Conservation (phyloP, 2,329 filamentous ascomycete genomes). For the Westerdykella aurantiaca region DNA sequence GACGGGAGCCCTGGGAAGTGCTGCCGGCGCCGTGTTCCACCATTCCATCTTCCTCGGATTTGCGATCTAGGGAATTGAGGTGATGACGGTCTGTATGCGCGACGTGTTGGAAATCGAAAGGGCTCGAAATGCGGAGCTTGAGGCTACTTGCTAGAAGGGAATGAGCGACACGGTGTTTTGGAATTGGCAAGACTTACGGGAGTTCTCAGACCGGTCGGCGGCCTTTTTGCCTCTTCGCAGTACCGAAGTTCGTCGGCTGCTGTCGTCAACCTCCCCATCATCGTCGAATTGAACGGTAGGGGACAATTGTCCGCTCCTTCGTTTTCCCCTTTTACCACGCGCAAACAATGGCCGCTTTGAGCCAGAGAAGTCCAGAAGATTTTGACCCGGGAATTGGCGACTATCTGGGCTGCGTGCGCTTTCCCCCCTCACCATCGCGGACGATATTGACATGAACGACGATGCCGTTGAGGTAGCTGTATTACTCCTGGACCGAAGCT, state of each 20-base stretch:
- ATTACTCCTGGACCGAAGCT: constrained; percentile 34
- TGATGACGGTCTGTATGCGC: constrained; percentile 54
- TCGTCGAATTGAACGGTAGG: constrained; percentile 16
- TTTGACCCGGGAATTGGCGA: too few species aligned
- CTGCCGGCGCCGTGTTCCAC: constrained; percentile 51
- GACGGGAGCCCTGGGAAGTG: constrained; percentile 47
- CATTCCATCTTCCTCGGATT: constrained; percentile 48
- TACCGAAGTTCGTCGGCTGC: constrained; percentile 27
- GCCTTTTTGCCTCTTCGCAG: constrained; percentile 27
- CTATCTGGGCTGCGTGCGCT: constrained; percentile 1
- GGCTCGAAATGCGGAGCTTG: constrained; percentile 50
- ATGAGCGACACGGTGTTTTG: constrained; percentile 4
- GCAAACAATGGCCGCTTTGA: constrained; percentile 27
- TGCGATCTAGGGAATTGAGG: constrained; percentile 48
- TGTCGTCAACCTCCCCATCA: constrained; percentile 20
- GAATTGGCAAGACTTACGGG: constrained; percentile 18
- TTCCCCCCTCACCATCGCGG: constrained; percentile 20
- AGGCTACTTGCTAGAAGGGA: constrained; percentile 17
- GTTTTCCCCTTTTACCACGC: constrained; percentile 31
- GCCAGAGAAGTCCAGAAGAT: constrained; percentile 12
- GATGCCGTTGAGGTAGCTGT: constrained; percentile 32
- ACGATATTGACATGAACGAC: constrained; percentile 18
- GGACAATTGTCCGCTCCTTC: constrained; percentile 30
- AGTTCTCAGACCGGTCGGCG: constrained; percentile 16
- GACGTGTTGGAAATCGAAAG: constrained; percentile 60